A percentile compares a stretch with the other conserved stretches of the same genome.
phyloP scores from a whole-genome alignment of 2,329 filamentous ascomycete genomes.

The Neonectria neomacrospora region DNA sequence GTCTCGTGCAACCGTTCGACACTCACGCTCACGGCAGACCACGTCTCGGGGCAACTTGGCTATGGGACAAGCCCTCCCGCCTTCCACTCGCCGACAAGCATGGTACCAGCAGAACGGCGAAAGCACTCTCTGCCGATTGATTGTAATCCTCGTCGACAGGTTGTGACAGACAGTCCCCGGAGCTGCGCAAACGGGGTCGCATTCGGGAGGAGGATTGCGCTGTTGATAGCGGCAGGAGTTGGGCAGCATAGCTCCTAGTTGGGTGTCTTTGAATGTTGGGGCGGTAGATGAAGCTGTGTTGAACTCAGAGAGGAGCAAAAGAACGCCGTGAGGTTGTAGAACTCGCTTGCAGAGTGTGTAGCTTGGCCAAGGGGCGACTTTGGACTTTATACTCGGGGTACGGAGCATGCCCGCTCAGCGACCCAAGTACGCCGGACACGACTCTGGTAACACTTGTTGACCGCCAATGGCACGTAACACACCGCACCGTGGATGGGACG shows the following conservation, averaged over 20 bases:
- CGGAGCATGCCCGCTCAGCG: not conserved
- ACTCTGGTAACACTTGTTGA: not conserved
- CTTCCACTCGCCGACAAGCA: slow-evolving; percentile 41
- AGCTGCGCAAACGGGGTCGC: slow-evolving; percentile 33
- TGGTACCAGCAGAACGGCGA: slow-evolving; percentile 42
- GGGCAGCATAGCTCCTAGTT: slow-evolving; percentile 4
- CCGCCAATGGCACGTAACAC: slow-evolving; percentile 18
- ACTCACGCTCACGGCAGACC: slow-evolving; percentile 43
- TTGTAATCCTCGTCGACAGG: slow-evolving; percentile 21
- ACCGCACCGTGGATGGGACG: slow-evolving; percentile 1
- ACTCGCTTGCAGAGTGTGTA: not conserved
- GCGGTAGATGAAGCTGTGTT: not conserved
- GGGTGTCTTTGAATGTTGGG: not conserved
- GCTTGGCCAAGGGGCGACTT: not conserved
- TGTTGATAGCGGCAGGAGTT: not conserved
- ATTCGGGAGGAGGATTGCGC: not conserved
- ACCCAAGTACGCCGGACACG: not conserved
- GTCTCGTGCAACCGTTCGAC: too few species aligned
- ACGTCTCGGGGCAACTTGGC: slow-evolving; percentile 39
- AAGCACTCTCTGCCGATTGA: slow-evolving; percentile 29
- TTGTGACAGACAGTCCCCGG: slow-evolving; percentile 40
- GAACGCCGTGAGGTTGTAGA: not conserved
- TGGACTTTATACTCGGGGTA: not conserved
- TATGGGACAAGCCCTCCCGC: slow-evolving; percentile 32
- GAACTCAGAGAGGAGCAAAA: not conserved